phyloP scores from a whole-genome alignment of 1,284 basidiomycete species.

The Sporisorium exsertum region DNA sequence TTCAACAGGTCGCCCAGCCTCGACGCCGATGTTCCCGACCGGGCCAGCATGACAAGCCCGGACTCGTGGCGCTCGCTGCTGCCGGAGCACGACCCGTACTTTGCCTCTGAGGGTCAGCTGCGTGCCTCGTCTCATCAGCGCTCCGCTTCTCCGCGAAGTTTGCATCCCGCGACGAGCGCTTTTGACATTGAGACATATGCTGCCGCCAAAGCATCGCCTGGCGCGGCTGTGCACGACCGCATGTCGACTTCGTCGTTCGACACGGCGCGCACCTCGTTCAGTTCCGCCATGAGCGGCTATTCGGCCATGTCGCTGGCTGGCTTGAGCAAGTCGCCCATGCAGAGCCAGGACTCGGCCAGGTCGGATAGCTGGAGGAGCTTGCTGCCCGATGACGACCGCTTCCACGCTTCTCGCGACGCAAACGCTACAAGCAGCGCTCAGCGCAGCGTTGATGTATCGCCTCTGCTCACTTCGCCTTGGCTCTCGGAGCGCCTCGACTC shows the following conservation, averaged over 20 bases:
- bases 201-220: conserved; percentile 29
- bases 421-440: neutral
- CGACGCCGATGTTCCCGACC: conserved; percentile 10
- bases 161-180: conserved; percentile 11
- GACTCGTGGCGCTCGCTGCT: conserved; percentile 59
- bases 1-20: conserved; percentile 13
- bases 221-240: conserved; percentile 15
- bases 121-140: conserved; percentile 14
- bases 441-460: conserved; percentile 11
- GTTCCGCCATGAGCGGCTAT: conserved; percentile 42
- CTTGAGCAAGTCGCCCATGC: conserved; percentile 10
- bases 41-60: conserved; percentile 43
- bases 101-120: conserved; percentile 36
- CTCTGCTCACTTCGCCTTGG: conserved; percentile 28
- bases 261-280: conserved; percentile 43
- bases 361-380: conserved; percentile 52
- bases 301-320: conserved; percentile 47
- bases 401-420: conserved; percentile 24
- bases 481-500: conserved; percentile 40
- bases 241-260: conserved; percentile 30
- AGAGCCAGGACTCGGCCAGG: conserved; percentile 12
- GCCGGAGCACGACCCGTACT: conserved; percentile 58
- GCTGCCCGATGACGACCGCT: conserved; percentile 45
- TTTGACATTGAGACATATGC: conserved; percentile 33
- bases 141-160: conserved; percentile 27